These are phyloP conservation scores for Penicillium sp. DNA, from an alignment of 2,329 filamentous ascomycete species.

Conservation along the genomic window DNA sequence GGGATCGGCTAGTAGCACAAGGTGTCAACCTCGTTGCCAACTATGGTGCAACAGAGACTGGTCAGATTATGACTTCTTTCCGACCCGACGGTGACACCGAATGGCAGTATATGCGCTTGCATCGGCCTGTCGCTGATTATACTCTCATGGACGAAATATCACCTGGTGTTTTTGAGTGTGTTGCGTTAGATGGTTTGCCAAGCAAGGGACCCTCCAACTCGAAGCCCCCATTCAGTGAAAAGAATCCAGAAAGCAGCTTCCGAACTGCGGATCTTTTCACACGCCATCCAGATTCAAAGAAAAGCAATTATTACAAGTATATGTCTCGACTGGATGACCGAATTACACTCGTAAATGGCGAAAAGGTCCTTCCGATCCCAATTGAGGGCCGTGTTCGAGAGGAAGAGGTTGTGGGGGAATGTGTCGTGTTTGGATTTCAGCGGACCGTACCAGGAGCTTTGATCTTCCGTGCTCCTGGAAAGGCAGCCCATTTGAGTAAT, in stretches of 20 bases:
- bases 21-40: slow-evolving; percentile 53
- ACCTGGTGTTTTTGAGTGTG: slow-evolving; percentile 39
- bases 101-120: slow-evolving; percentile 60
- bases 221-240: slow-evolving; percentile 28
- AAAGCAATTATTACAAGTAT: slow-evolving; percentile 44
- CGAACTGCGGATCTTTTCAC: slow-evolving; percentile 55
- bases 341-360: slow-evolving; percentile 51
- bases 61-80: slow-evolving; percentile 62
- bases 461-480: slow-evolving; percentile 50
- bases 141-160: slow-evolving; percentile 42
- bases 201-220: slow-evolving; percentile 48
- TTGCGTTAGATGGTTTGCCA: slow-evolving; percentile 36
- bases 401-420: slow-evolving; percentile 55
- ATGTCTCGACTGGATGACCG: slow-evolving; percentile 48
- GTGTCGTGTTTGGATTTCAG: slow-evolving; percentile 57
- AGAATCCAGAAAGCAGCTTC: slow-evolving; percentile 56
- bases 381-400: slow-evolving; percentile 57
- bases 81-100: slow-evolving; percentile 53
- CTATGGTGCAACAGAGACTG: slow-evolving; percentile 56
- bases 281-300: slow-evolving; percentile 42
- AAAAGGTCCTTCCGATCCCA: slow-evolving; percentile 50
- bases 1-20: slow-evolving; percentile 51
- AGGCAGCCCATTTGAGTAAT: slow-evolving; percentile 53
- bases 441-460: slow-evolving; percentile 52
- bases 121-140: slow-evolving; percentile 42